These are phyloP conservation scores for Amborella trichopoda DNA, from an alignment of 164 flowering plant species.

Conservation along the genomic window DNA sequence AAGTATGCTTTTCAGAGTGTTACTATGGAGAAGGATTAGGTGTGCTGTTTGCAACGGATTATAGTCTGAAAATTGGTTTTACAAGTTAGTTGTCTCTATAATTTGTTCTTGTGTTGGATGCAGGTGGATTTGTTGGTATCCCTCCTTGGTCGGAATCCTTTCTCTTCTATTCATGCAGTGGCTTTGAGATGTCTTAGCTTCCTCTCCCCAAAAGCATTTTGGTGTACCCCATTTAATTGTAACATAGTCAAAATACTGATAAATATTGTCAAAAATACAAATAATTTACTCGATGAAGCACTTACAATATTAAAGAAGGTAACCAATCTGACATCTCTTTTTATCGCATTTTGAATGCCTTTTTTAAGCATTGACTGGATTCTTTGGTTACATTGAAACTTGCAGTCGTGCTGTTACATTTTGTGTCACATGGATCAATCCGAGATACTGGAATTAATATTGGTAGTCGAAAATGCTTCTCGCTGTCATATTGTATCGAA, in stretches of 20 bases:
- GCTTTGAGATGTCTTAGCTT: constrained; percentile 41
- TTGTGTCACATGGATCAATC: constrained; percentile 16
- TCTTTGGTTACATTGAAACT: constrained; percentile 2
- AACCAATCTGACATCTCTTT: neutral
- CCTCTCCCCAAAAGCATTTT: constrained; percentile 24
- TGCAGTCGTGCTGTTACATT: constrained; percentile 33
- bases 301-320: constrained; percentile 51
- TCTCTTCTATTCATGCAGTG: constrained; percentile 23
- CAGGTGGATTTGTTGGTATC: constrained; percentile 51
- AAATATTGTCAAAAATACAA: constrained; percentile 21
- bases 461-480: constrained; percentile 22
- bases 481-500: constrained; percentile 20
- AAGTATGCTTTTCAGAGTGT: too few relatives aligned
- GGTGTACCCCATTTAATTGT: constrained; percentile 13
- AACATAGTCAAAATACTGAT: constrained; percentile 15
- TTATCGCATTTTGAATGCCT: neutral
- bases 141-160: constrained; percentile 23
- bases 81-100: too few relatives aligned
- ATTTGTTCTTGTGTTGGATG: too few relatives aligned
- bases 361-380: constrained; percentile 4
- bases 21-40: too few relatives aligned
- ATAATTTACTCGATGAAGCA: constrained; percentile 31
- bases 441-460: constrained; percentile 27
- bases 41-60: too few relatives aligned
- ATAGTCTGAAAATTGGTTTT: too few relatives aligned